Conservation (phyloP, 2,329 filamentous ascomycete species). For the Paecilomyces sp. region DNA sequence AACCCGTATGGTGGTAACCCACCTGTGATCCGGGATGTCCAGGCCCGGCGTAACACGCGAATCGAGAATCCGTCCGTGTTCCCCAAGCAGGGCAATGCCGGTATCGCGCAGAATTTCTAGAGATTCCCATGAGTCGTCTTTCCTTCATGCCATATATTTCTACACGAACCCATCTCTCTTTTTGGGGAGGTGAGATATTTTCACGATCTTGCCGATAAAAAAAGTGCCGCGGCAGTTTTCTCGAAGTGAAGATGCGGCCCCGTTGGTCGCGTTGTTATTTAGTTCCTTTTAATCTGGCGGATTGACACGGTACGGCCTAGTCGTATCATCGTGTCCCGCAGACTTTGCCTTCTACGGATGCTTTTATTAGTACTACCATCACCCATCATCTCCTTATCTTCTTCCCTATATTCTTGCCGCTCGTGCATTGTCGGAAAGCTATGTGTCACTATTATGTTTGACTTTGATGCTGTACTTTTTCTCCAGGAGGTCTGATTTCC, state of each 20-base stretch:
- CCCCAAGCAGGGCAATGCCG: constrained; percentile 81
- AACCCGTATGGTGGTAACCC: constrained; percentile 50
- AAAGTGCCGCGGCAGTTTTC: background rate
- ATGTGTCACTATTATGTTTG: background rate
- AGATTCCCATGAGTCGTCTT: background rate
- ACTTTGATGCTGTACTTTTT: background rate
- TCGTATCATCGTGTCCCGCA: background rate
- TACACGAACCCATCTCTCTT: background rate
- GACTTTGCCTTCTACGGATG: background rate
- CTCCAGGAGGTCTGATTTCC: background rate
- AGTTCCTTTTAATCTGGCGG: constrained; percentile 1
- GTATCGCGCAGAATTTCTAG: constrained; percentile 95
- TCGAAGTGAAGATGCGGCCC: background rate
- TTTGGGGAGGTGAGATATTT: background rate
- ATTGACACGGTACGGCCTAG: background rate
- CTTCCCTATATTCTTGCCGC: background rate
- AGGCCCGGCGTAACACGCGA: constrained; percentile 82
- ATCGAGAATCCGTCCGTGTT: constrained; percentile 88
- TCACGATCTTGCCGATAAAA: background rate
- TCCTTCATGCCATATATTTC: background rate
- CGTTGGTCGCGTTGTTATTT: constrained; percentile 8
- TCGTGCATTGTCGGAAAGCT: background rate
- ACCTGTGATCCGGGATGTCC: constrained; percentile 88
- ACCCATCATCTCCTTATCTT: background rate
- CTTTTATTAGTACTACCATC: background rate